A percentile compares a stretch with the other conserved stretches of the same genome.
These are phyloP conservation scores for Sporothrix euskadiensis DNA, from an alignment of 2,329 filamentous ascomycete species.

Conservation along the genomic window DNA sequence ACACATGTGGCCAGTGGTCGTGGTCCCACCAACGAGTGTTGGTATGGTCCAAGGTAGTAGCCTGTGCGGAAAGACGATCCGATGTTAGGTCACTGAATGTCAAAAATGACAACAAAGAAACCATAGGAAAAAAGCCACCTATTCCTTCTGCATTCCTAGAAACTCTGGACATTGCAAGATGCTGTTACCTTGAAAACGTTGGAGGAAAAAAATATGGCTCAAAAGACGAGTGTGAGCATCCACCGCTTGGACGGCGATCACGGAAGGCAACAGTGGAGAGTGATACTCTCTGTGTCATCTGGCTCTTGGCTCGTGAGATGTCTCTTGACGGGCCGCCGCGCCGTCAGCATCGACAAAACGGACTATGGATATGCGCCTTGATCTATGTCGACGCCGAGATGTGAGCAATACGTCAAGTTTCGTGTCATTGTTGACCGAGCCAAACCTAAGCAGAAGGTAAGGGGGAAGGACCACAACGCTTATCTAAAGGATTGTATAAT, in stretches of 20 bases:
- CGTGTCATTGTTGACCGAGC: not conserved
- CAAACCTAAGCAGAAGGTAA: not conserved
- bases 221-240: slow-evolving; percentile 7
- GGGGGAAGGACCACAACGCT: not conserved
- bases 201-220: not conserved
- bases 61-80: not conserved
- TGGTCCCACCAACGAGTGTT: not conserved
- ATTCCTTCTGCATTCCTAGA: too few relatives aligned
- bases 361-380: not conserved
- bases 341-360: not conserved
- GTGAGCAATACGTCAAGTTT: not conserved
- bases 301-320: slow-evolving; percentile 3
- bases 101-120: not conserved
- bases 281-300: not conserved
- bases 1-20: not conserved
- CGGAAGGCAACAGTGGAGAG: slow-evolving; percentile 13
- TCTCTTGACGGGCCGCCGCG: not conserved
- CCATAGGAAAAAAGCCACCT: too few relatives aligned
- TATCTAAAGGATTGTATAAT: not conserved
- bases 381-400: not conserved
- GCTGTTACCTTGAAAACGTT: not conserved
- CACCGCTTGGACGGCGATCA: slow-evolving; percentile 20
- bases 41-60: not conserved
- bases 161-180: not conserved
- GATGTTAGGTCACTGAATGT: not conserved